Conservation (phyloP, 176 grass and related monocot species). For the Bromus sterilis region DNA sequence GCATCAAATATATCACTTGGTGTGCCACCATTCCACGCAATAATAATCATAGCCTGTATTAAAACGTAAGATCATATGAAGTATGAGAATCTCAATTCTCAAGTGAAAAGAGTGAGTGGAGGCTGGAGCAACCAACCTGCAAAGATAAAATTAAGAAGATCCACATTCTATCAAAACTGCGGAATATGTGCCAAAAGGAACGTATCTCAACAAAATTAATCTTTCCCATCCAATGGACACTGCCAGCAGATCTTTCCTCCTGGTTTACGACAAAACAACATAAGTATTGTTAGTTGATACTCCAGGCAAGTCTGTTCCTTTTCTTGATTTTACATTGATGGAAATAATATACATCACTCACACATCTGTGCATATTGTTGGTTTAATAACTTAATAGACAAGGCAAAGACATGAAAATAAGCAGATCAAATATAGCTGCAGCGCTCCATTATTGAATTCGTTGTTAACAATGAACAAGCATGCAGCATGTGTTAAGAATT, state of each 20-base stretch:
- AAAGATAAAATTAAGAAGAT: conserved; percentile 92
- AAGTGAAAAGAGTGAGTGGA: background rate
- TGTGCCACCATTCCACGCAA: conserved; percentile 97
- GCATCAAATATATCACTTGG: conserved; percentile 81
- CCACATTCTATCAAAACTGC: conserved; percentile 99
- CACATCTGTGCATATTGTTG: background rate
- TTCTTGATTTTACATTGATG: background rate
- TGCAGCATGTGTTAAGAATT: background rate
- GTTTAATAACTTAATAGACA: background rate
- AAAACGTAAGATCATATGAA: conserved; percentile 18
- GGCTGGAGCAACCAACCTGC: conserved; percentile 47
- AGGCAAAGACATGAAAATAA: background rate
- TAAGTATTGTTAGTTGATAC: background rate
- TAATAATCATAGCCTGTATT: conserved; percentile 81
- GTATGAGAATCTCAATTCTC: conserved; percentile 7
- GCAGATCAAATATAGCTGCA: background rate
- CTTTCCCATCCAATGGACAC: conserved; percentile 84
- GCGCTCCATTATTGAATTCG: background rate
- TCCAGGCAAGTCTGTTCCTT: background rate
- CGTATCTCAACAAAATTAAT: conserved; percentile 99
- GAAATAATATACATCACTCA: background rate
- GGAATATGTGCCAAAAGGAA: conserved; percentile 96
- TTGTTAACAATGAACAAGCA: background rate
- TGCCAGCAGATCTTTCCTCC: conserved; percentile 42
- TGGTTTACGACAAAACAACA: conserved; percentile 12